Base-by-base conservation (phyloP, 495 filamentous ascomycete species). In the Tuber magnatum region DNA sequence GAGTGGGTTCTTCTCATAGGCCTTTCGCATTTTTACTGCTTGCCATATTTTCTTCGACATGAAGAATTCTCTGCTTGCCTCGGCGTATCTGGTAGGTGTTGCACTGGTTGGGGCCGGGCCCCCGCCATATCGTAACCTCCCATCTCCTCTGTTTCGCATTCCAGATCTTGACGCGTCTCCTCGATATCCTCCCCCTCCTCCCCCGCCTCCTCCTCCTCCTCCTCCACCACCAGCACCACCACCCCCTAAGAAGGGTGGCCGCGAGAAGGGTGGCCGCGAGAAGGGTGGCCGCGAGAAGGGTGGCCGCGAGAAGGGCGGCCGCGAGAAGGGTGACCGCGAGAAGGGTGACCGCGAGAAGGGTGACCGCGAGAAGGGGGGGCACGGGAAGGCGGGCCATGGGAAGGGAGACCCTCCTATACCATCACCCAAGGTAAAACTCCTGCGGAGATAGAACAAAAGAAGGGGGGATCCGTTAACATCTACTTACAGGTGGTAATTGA, bases 1-100 rank as follows among this genome's bases (percentile, higher is more conserved):
- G 56, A 28, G 56, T 65, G 56, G 56, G 28, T 65, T 35, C 28
- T 65, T 65, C 56, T 65, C 56, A 65, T 65, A 32, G 56, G 56
- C 56, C 56, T 65, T 65, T 65, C 35, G 12, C 14, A 18, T 32
- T 20, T 20, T 32, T 32, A 61, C 28, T 35, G 16, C 28, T 65
- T 18, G 14, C 14, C 14, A 14, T 16, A 65, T 20, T 18, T 28
- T 14, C 3, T 65, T 32, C 56, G 35, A 16, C 56, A 65, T 65
- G 56, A 65, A 35, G 56, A 65, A 65, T 12, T 10, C 35, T 65
- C 18, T 65, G 56, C 28, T 65, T 12, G 56, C 56, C 32, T 35
- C 56, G 14, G 56, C 56, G 56, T 65, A 65, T 6, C 56, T 65
- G 56, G 56, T 28, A 65, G 3, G 56, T 65, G 56, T 65, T 65